Evolutionary conservation across 2,329 filamentous ascomycete genomes (phyloP).

Genomic region (Massarina eburnea): DNA sequence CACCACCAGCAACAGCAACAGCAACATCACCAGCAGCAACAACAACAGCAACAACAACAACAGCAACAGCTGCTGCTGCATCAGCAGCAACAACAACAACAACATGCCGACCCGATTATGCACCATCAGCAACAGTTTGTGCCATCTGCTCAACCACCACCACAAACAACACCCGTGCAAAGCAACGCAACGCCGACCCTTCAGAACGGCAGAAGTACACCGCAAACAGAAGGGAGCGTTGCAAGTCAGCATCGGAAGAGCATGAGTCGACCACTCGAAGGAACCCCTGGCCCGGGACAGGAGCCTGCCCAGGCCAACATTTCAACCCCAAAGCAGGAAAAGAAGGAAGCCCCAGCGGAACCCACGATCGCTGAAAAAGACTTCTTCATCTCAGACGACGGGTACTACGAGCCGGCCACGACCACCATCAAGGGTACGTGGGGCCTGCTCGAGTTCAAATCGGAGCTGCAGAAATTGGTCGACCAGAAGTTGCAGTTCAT

Average conservation of each 20-base stretch:
- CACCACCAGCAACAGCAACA: conserved; percentile 16
- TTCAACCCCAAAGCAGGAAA: conserved; percentile 34
- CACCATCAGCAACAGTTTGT: conserved; percentile 29
- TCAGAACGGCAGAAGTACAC: conserved; percentile 51
- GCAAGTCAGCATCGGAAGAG: conserved; percentile 38
- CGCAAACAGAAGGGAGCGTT: conserved; percentile 41
- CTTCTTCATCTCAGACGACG: conserved; percentile 23
- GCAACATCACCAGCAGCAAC: conserved; percentile 13
- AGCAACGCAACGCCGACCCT: conserved; percentile 51
- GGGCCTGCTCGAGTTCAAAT: conserved; percentile 44
- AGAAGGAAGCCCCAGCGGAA: conserved; percentile 18
- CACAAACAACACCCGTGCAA: conserved; percentile 48
- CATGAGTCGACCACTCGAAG: conserved; percentile 39
- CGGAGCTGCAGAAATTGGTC: conserved; percentile 72
- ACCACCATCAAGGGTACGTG: conserved; percentile 25
- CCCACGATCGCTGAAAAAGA: conserved; percentile 16
- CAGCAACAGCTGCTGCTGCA: conserved; percentile 22
- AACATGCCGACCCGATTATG: conserved; percentile 12
- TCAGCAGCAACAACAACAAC: conserved; percentile 7
- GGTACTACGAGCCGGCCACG: conserved; percentile 32
- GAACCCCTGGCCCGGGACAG: conserved; percentile 36
- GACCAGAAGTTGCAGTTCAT: conserved; percentile 67
- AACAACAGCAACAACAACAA: conserved; percentile 19
- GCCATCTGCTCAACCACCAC: conserved; percentile 26
- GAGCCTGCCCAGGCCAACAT: conserved; percentile 27